Evolutionary conservation across 2,329 filamentous ascomycete species (phyloP), one percentile per base, ranked within the genome.

Genomic region (Fusarium sulawesiense): DNA sequence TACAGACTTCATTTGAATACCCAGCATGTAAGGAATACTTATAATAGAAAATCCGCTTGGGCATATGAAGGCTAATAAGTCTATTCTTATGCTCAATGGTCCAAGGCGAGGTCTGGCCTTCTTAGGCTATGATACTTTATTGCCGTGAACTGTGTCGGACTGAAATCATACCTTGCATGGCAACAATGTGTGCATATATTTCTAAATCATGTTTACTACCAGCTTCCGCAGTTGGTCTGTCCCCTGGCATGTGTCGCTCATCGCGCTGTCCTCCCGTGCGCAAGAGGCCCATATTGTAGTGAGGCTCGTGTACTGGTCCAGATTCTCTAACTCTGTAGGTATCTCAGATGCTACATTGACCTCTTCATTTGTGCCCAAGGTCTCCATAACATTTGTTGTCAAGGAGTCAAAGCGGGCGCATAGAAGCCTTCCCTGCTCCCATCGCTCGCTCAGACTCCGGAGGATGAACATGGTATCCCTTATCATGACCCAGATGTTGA

Each of bases 281-380:
- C 14, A 3, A 6, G 27, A 64, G 4, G 32, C 53, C 60, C 60
- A 65, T 0, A 64, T 37, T 0, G 57, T 47, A 0, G 62, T 64
- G 3, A 65, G 23, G 6, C 62, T 64, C 0, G 60, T 64, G 20
- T 64, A 64, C 11, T 59, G 62, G 1, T 51, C 51, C 0, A 64
- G 6, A 3, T 25, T 37, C 6, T 29, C 18, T 4, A 64, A 3
- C 1, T 12, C 13, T 1, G 4, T 2, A 7, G 32, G 45, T 0
- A 58, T 4, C 3, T 41, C 32, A 4, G 9, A 5, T 4, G 6
- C 6, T 3, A 7, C 4, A 6, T 0, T 4, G 5, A 9, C 6
- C 4, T 14, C 4, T 0, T 1, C 4, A 1, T 23, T 14, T 0
- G 0, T 13, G 2, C 56, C 60, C 0, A 55, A 14, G 1, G 41